Evolutionary conservation across 176 grass and related monocot genomes (phyloP), one percentile per base, ranked within the genome.

Genomic region (Miscanthus lutarioriparius): DNA sequence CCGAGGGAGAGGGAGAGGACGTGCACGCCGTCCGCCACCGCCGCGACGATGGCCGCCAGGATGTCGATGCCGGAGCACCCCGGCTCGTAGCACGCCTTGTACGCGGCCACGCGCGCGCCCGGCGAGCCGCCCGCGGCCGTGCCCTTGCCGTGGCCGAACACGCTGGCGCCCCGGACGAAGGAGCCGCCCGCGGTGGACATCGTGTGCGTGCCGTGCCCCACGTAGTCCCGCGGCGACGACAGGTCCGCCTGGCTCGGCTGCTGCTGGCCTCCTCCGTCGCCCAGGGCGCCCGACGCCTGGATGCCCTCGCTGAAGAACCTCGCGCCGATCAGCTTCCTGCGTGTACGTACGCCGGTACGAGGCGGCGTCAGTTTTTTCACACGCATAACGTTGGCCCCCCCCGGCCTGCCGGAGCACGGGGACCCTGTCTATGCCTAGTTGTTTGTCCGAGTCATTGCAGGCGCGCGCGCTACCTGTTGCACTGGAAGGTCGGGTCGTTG

Each of bases 271-370:
- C 2, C 44, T 8, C 26, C 17, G 16, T 0, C 20, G 14, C 0
- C 0, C 59, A 32, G 78, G 1, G 7, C 15, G 5, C 54, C 5
- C 2, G 1, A 4, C 14, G 7, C 13, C 20, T 27, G 11, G 38
- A 87, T 81, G 49, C 87, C 88, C 8, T 14, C 37, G 73, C 74
- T 89, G 89, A 91, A 96, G 75, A 81, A 90, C 83, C 85, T 79
- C n/a, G 91, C 87, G 27, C 87, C 94, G 66, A 93, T 90, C 64
- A 96, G 64, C 89, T 97, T 97, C 17, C 91, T 96, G 67, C 77
- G 71, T 19, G 26, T 2, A 23, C 0, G n/a, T 19, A 20, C 10
- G 10, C 4, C n/a, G 3, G 22, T 23, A 20, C 39, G 15, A 19
- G 49, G 6, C 17, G 49, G 6, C 17, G 49, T 54, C 19, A 54